Conservation (phyloP, 441 rosid species). For the Viola pubescens region DNA sequence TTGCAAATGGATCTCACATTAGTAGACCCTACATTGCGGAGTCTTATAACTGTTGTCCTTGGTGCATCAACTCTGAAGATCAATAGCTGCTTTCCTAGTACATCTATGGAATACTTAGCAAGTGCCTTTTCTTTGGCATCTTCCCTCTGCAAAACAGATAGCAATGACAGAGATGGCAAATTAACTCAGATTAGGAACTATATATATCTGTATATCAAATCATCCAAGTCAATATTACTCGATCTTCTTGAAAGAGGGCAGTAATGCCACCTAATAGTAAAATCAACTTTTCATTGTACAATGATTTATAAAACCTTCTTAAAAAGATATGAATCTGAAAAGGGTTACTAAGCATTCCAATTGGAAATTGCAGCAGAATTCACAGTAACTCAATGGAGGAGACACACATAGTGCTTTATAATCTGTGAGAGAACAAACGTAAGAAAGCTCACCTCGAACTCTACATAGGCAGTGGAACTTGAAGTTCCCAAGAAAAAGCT, state of each 20-base stretch:
- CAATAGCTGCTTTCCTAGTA: slow-evolving; percentile 19
- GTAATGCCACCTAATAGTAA: too few species aligned
- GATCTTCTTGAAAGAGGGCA: too few species aligned
- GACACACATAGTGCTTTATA: not conserved
- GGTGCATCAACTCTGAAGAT: slow-evolving; percentile 39
- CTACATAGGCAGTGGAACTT: slow-evolving; percentile 26
- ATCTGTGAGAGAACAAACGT: not conserved
- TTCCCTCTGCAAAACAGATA: slow-evolving; percentile 23
- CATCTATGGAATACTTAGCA: slow-evolving; percentile 24
- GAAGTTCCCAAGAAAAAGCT: slow-evolving; percentile 28
- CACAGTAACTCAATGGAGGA: not conserved
- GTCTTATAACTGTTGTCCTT: slow-evolving; percentile 34
- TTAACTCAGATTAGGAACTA: not conserved
- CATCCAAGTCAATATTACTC: slow-evolving; percentile 1
- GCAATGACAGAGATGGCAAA: not conserved
- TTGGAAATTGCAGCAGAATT: not conserved
- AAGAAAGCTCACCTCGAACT: slow-evolving; percentile 28
- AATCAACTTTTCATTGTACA: too few species aligned
- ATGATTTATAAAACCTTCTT: too few species aligned
- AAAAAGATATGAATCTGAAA: not conserved
- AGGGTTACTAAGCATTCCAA: not conserved
- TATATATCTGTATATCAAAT: not conserved
- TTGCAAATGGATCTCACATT: slow-evolving; percentile 7
- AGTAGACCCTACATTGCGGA: slow-evolving; percentile 13
- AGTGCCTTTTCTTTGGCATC: slow-evolving; percentile 35